phyloP scores from a whole-genome alignment of 768 basidiomycete genomes.

The Lactifluus hygrophoroides region DNA sequence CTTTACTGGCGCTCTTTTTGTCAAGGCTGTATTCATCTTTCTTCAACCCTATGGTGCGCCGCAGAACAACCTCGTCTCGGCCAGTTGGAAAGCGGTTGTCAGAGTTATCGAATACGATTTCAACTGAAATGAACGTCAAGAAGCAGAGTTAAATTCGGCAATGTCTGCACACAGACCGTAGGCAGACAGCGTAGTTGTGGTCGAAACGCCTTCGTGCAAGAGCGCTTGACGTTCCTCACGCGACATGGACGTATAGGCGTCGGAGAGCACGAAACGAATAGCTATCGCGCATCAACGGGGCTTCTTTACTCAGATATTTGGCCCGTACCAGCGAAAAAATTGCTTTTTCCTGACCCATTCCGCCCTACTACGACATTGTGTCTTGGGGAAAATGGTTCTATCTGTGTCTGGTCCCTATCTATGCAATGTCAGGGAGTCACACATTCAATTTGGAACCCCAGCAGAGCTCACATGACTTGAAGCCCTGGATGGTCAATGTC shows the following conservation, averaged over 20 bases:
- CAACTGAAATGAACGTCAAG: slow-evolving; percentile 39
- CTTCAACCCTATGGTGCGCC: slow-evolving; percentile 93
- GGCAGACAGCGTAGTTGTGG: slow-evolving; percentile 83
- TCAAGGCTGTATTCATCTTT: slow-evolving; percentile 98
- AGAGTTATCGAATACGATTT: slow-evolving; percentile 93
- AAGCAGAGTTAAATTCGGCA: background rate
- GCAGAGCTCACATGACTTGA: slow-evolving; percentile 83
- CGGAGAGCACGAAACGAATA: slow-evolving; percentile 94
- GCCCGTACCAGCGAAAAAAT: slow-evolving; percentile 86
- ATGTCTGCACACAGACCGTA: slow-evolving; percentile 50
- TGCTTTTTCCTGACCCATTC: slow-evolving; percentile 97
- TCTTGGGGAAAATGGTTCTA: slow-evolving; percentile 88
- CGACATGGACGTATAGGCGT: slow-evolving; percentile 94
- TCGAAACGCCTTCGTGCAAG: slow-evolving; percentile 89
- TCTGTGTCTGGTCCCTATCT: slow-evolving; percentile 85
- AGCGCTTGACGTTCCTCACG: slow-evolving; percentile 87
- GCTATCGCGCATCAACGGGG: slow-evolving; percentile 37
- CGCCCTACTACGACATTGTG: slow-evolving; percentile 97
- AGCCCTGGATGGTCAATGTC: slow-evolving; percentile 85
- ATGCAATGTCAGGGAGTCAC: background rate
- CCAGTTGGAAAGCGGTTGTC: slow-evolving; percentile 93
- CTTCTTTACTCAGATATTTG: background rate
- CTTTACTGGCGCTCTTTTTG: slow-evolving; percentile 90
- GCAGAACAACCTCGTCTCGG: slow-evolving; percentile 75
- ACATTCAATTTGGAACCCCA: slow-evolving; percentile 10